A percentile compares a stretch with the other conserved stretches of the same genome.
These are phyloP conservation scores for Castanea mollissima DNA, from an alignment of 306 rosid genomes.

Conservation along the genomic window DNA sequence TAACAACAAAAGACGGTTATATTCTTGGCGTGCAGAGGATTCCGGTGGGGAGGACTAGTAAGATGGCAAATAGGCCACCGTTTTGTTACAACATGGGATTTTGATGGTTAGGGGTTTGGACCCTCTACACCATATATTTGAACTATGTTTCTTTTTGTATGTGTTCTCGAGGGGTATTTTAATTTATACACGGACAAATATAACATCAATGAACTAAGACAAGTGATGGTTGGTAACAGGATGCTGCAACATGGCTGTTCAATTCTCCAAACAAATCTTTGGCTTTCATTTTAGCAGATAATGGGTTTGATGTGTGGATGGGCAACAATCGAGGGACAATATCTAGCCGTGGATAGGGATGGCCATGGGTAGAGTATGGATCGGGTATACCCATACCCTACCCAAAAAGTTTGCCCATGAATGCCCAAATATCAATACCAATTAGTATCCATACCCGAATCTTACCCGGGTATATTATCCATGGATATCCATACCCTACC, in stretches of 20 bases:
- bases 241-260: conserved; percentile 73
- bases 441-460: no score
- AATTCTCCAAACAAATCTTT: conserved; percentile 60
- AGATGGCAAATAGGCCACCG: conserved; percentile 42
- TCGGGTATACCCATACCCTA: no score
- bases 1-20: conserved; percentile 67
- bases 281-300: conserved; percentile 65
- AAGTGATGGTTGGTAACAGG: conserved; percentile 38
- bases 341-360: conserved; percentile 33
- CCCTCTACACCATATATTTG: no score
- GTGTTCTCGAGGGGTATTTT: no score
- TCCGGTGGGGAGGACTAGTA: conserved; percentile 28
- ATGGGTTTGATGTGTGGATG: conserved; percentile 81
- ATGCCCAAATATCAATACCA: no score
- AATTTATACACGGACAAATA: no score
- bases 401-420: no score
- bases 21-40: conserved; percentile 73
- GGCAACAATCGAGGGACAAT: conserved; percentile 75
- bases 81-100: conserved; percentile 74
- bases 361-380: no score
- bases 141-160: no score
- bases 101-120: conserved; percentile 42
- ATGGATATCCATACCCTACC: no score
- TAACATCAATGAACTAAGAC: not conserved
- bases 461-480: no score